Evolutionary conservation across 345 rosid species (phyloP), one percentile per base, ranked within the genome.

Genomic region (Dovyalis caffra): DNA sequence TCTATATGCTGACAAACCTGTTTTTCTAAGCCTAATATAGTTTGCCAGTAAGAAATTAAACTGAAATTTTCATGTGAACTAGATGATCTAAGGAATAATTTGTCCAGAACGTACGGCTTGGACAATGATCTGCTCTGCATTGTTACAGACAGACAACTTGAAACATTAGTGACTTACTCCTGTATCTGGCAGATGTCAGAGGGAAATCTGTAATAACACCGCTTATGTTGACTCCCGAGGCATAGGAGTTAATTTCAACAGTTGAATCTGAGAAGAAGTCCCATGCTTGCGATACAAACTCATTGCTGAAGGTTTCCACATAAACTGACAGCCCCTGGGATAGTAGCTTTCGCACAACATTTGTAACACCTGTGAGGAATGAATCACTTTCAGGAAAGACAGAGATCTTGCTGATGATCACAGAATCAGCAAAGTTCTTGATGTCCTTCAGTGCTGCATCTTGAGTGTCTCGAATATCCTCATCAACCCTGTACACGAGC

Each of bases 161-260:
- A 63, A 25, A n/a, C 23, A 35, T 3, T 11, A 8, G 23, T 20
- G 37, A 77, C 98, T 87, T 93, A 93, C 99, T 87, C 80, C 74
- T 89, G 78, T 85, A 95, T 85, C 90, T 84, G 72, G 80, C 88
- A 73, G 98, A 81, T 25, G 98, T 95, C 73, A 21, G 62, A 7
- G 98, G 98, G 80, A 87, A 95, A n/a, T 87, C 97, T 16, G 98
- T 95, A 85, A 95, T 67, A 77, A 94, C 83, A 43, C 98, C 98
- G 26, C 77, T 73, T 5, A 95, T 63, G 53, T 71, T 58, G 21
- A 65, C 71, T 67, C 79, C 87, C 23, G 0, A 0, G 20, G 75
- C 57, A 69, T 29, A 83, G 26, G 90, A 51, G 85, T 93, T 93
- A 63, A 95, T 71, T 88, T 95, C 97, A 69, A 86, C 91, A 28